Base-by-base conservation (phyloP, 257 asterid species). In the Anisodus tanguticus region DNA sequence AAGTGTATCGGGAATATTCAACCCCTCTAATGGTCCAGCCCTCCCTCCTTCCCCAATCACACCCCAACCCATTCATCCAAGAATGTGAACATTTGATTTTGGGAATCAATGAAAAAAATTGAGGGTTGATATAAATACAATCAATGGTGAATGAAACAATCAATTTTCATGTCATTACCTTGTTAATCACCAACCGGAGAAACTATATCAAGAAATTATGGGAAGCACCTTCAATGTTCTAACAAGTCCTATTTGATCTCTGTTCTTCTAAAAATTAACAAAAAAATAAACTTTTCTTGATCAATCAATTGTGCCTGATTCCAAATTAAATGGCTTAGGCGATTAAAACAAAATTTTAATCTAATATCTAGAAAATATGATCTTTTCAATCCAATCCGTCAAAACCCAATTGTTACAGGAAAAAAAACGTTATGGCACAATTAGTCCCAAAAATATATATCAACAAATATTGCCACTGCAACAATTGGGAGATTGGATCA, bases 401-500 rank as follows among this genome's bases (percentile, higher is more conserved):
- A 51, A 58, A 47, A 70, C 13, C 69, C 87, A 86, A 78, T 70
- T 45, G 78, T 79, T 83, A 87, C 70, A 79, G 41, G 78, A 67
- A 2, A 13, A 13, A 39, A 67, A 19, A 22, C 58, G 63, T 16
- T 9, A 6, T 2, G 54, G 39, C 64, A 22, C 39, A 39, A 26
- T 74, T 19, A 31, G 64, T 8, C 35, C 66, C 41, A 51, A 59
- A 82, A 39, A 8, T 41, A 0, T 53, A 45, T 54, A 41, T 64
- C 41, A 70, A 51, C 12, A 70, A 7, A 13, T 37, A 68, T 68
- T 9, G 19, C 22, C 57, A 11, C 26, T 19, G 43, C n/a, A 86
- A 82, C 88, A 86, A 88, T 22, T 85, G 91, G 90, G 86, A 35
- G 85, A 83, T 84, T 85, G 87, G 93, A 71, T 63, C 85, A 58